A percentile compares a stretch with the other conserved stretches of the same genome.
phyloP scores from a whole-genome alignment of 176 grass and related monocot species.

The Rhynchospora tenuis region DNA sequence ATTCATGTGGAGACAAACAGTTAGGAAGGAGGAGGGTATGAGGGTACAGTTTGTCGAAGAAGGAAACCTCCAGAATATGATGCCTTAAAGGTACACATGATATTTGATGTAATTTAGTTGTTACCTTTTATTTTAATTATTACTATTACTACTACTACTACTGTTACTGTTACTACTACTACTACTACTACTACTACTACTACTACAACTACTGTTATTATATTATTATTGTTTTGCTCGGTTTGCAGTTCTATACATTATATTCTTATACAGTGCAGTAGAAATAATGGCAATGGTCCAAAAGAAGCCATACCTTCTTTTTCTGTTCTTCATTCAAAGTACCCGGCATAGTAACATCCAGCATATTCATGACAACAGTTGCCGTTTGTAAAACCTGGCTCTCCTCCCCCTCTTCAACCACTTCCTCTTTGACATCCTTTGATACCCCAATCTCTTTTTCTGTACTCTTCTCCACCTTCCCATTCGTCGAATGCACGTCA shows the following conservation, averaged over 20 bases:
- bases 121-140: too few relatives aligned
- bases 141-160: too few relatives aligned
- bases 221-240: background rate
- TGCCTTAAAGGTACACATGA: background rate
- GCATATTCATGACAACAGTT: constrained; percentile 75
- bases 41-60: background rate
- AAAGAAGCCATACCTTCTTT: constrained; percentile 45
- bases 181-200: too few relatives aligned
- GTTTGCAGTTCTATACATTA: background rate
- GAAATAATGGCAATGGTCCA: background rate
- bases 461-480: constrained; percentile 17
- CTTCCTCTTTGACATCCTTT: constrained; percentile 35
- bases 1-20: background rate
- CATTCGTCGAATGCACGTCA: constrained; percentile 34
- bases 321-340: constrained; percentile 72
- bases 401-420: constrained; percentile 47
- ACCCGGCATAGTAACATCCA: constrained; percentile 89
- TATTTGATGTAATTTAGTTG: background rate
- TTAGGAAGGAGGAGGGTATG: background rate
- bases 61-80: background rate
- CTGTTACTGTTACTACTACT: too few relatives aligned
- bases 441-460: background rate
- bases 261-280: background rate
- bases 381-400: constrained; percentile 72
- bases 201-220: too few relatives aligned